phyloP scores from a whole-genome alignment of 2,329 filamentous ascomycete species.

The Blastomyces parvus region DNA sequence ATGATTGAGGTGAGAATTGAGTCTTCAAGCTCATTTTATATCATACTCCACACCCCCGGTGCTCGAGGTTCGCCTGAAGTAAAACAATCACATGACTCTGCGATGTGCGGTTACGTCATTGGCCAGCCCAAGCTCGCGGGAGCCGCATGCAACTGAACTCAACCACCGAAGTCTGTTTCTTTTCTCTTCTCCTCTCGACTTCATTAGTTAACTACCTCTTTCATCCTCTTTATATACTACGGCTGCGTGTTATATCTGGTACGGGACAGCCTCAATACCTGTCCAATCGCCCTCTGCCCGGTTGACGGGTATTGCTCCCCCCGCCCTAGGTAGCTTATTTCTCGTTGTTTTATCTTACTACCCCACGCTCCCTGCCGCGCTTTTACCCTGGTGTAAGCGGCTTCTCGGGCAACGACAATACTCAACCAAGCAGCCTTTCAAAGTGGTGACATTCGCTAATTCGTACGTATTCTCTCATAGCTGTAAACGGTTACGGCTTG shows the following conservation, averaged over 20 bases:
- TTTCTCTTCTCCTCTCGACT: too few relatives aligned
- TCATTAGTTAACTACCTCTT: too few relatives aligned
- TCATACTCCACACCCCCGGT: too few relatives aligned
- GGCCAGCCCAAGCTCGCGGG: neutral
- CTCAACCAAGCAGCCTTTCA: too few relatives aligned
- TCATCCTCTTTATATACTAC: neutral
- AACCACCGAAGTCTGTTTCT: too few relatives aligned
- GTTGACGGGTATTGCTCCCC: neutral
- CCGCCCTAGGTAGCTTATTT: neutral
- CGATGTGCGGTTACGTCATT: neutral
- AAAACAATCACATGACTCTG: too few relatives aligned
- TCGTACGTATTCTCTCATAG: neutral
- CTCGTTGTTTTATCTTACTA: neutral
- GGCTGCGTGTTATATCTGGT: neutral
- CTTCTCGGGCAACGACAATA: too few relatives aligned
- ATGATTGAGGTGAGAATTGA: too few relatives aligned
- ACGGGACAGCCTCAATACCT: neutral
- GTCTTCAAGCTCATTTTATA: too few relatives aligned
- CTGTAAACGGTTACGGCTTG: neutral
- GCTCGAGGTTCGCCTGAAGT: too few relatives aligned
- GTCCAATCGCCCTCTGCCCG: neutral
- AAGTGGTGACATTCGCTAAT: neutral
- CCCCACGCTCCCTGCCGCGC: neutral
- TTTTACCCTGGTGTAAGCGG: neutral
- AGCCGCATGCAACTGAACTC: too few relatives aligned